Percentiles rank a stretch among this genome's conserved stretches.
These are phyloP conservation scores for Talaromyces sp. DNA, from an alignment of 2,329 filamentous ascomycete species.

Conservation along the genomic window DNA sequence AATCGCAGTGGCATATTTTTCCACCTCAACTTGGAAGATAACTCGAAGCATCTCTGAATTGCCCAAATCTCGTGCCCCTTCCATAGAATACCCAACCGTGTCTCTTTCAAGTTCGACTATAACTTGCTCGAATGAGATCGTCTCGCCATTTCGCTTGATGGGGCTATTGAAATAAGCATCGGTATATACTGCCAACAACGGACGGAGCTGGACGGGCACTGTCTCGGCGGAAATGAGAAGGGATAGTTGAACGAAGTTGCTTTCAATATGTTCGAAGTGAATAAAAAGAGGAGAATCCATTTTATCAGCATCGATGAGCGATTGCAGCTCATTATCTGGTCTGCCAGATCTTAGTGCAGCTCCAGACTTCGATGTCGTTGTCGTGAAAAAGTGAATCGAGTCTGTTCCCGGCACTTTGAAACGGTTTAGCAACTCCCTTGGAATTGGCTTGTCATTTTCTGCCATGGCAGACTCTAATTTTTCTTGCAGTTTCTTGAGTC, in stretches of 20 bases:
- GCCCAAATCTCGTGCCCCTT: conserved; percentile 61
- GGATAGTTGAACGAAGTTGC: conserved; percentile 83
- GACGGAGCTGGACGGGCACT: conserved; percentile 76
- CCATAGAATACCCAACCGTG: conserved; percentile 76
- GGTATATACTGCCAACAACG: conserved; percentile 75
- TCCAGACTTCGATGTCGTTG: conserved; percentile 76
- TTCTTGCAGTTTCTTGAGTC: conserved; percentile 67
- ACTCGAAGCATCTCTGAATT: conserved; percentile 79
- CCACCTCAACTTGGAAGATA: conserved; percentile 76
- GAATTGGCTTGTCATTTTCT: conserved; percentile 84
- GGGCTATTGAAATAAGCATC: conserved; percentile 95
- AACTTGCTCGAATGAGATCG: conserved; percentile 82
- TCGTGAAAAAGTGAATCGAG: conserved; percentile 92
- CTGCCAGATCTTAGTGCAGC: conserved; percentile 66
- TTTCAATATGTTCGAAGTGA: conserved; percentile 93
- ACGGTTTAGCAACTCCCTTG: conserved; percentile 69
- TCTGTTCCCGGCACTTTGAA: conserved; percentile 81
- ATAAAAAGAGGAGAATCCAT: conserved; percentile 71
- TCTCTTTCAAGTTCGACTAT: conserved; percentile 87
- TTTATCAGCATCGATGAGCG: conserved; percentile 65
- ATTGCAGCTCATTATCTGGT: conserved; percentile 65
- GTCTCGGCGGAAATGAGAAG: conserved; percentile 73
- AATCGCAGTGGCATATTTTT: conserved; percentile 78
- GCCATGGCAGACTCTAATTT: conserved; percentile 77
- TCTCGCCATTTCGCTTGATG: conserved; percentile 68